Conservation (phyloP, 108 stramenopile species). For the Seminavis robusta region DNA sequence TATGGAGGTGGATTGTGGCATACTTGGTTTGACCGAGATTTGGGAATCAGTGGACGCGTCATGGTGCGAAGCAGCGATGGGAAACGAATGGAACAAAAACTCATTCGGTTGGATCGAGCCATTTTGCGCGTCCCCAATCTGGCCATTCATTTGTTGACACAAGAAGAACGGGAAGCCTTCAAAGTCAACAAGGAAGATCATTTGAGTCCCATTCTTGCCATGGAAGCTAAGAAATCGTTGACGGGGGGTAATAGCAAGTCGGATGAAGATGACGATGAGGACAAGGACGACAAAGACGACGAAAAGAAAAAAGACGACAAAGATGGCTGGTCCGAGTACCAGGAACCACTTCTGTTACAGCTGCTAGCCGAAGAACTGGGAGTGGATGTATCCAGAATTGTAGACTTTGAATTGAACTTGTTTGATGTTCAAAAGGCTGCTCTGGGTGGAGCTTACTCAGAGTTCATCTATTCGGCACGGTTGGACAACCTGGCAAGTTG, state of each 20-base stretch:
- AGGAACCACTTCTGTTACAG: slow-evolving; percentile 79
- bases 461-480: slow-evolving; percentile 91
- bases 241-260: slow-evolving; percentile 15
- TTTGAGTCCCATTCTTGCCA: slow-evolving; percentile 87
- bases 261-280: slow-evolving; percentile 6
- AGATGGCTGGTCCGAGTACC: slow-evolving; percentile 72
- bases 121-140: slow-evolving; percentile 90
- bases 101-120: slow-evolving; percentile 69
- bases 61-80: slow-evolving; percentile 56
- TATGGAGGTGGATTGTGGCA: slow-evolving; percentile 98
- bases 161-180: slow-evolving; percentile 85
- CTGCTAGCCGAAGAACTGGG: slow-evolving; percentile 70
- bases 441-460: slow-evolving; percentile 80
- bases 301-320: slow-evolving; percentile 11
- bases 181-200: slow-evolving; percentile 93
- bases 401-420: slow-evolving; percentile 92
- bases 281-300: slow-evolving; percentile 15
- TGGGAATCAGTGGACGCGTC: slow-evolving; percentile 90
- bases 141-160: slow-evolving; percentile 92
- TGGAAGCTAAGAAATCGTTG: slow-evolving; percentile 70
- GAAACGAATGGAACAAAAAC: slow-evolving; percentile 33
- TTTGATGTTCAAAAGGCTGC: slow-evolving; percentile 90
- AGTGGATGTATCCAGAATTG: slow-evolving; percentile 56
- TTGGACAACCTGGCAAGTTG: slow-evolving; percentile 95
- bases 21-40: slow-evolving; percentile 96